Base-by-base conservation (phyloP, 208 protist genomes). In the Trypanosoma brucei region DNA sequence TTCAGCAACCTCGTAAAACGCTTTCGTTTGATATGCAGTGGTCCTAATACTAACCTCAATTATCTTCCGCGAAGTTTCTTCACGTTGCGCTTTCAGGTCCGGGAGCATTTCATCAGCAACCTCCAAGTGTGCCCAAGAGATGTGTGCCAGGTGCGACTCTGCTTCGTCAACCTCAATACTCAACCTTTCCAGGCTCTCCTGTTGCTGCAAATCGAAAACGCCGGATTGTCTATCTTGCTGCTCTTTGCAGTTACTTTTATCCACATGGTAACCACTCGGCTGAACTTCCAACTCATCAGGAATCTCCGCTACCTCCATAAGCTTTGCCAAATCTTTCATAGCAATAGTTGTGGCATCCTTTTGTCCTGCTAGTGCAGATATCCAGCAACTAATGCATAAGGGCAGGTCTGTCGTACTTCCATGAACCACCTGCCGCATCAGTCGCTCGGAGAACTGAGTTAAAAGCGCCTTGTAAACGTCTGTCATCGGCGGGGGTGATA, bases 1-100 rank as follows among this genome's bases (percentile, higher is more conserved):
- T 52, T 88, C 78, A 37, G 79, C 69, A 33, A 55, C 40, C 7
- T 45, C 31, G 46, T 68, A 79, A 11, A 88, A 84, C n/a, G 52
- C 62, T 42, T 9, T 14, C 36, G 81, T 75, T 52, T 83, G 55
- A 38, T 67, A 40, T 3, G 65, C 74, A 57, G 81, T 80, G 46
- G 39, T 31, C 22, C 11, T 30, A 30, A 45, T 40, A 3, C 4
- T 35, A n/a, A 31, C 48, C 1, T 14, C 38, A 34, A 58, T 30
- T 30, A 31, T 51, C 33, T 59, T 51, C 8, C 4, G n/a, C 8
- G 50, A 30, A 40, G 1, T 42, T 36, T 3, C 34, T 50, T 45
- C 14, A 33, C 42, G 33, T 42, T 48, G n/a, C 7, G 36, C 36
- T 51, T 3, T 13, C 13, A 72, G 52, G 5, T 6, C 5, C 5